Evolutionary conservation across 2,329 filamentous ascomycete species (phyloP), one percentile per base, ranked within the genome.

Genomic region (Fusarium papillatum): DNA sequence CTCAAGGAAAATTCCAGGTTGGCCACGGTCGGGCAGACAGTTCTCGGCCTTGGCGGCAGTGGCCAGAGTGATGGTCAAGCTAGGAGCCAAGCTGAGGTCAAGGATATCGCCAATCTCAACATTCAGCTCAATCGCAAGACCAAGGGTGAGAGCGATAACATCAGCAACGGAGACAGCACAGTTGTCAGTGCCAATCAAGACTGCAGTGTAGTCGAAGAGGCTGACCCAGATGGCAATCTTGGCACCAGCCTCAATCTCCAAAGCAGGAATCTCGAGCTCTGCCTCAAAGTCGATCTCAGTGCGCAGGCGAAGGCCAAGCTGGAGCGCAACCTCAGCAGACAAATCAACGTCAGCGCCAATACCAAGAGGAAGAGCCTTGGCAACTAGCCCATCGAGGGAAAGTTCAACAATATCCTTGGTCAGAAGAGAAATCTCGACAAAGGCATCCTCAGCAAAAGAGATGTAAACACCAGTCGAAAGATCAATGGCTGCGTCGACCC

Each of bases 121-220:
- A 61, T 76, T 11, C 14, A 80, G 55, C 10, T 78, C 71, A 14
- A 80, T 70, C 53, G 73, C 74, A n/a, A 80, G 59, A 57, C 79
- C 79, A 24, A 78, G 76, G 22, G 68, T 75, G 0, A 80, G 78
- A 26, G 73, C 73, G 57, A 78, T 77, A n/a, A 74, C 63, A 41
- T 77, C 76, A 11, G 67, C 53, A 9, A 76, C 64, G 17, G 78
- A 76, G 22, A 87, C 75, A 29, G 80, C 82, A 77, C 86, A 88
- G 59, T 75, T 64, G 13, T 81, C 79, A 7, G 82, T 83, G 41
- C 76, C 79, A 62, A 84, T 83, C 66, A 88, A 82, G 66, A 83
- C 80, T 71, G 84, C 83, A 68, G 86, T 84, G 80, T 91, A 89
- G 76, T 91, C 87, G n/a, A 89, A 85, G 9, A 92, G 79, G 81